These are phyloP conservation scores for Elasticomyces elasticus DNA, from an alignment of 495 filamentous ascomycete genomes.

Conservation along the genomic window DNA sequence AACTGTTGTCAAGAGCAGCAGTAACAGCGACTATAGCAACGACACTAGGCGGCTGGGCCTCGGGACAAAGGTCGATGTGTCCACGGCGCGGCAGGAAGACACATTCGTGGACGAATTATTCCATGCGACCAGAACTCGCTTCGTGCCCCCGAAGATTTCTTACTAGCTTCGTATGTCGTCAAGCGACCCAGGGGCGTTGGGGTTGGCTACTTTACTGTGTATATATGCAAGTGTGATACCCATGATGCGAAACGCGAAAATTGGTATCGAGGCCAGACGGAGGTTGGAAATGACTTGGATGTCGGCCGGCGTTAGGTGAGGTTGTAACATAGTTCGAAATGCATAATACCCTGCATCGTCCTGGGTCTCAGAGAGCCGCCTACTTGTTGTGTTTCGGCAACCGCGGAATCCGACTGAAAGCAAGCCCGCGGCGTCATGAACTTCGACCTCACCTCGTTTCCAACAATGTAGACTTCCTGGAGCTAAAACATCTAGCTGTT, in stretches of 20 bases:
- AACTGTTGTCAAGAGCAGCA: conserved; percentile 19
- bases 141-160: conserved; percentile 9
- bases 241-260: too few relatives aligned
- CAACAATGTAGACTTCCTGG: too few relatives aligned
- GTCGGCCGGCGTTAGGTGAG: neutral
- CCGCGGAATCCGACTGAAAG: too few relatives aligned
- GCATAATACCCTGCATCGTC: too few relatives aligned
- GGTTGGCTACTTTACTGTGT: neutral
- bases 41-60: conserved; percentile 10
- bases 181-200: too few relatives aligned
- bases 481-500: too few relatives aligned
- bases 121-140: conserved; percentile 20
- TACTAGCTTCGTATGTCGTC: neutral
- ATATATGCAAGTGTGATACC: neutral
- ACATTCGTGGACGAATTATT: conserved; percentile 32
- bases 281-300: neutral
- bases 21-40: conserved; percentile 17
- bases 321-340: neutral
- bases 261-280: too few relatives aligned
- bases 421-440: too few relatives aligned
- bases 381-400: too few relatives aligned
- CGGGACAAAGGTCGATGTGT: conserved; percentile 22
- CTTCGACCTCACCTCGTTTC: too few relatives aligned
- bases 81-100: conserved; percentile 23
- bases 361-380: too few relatives aligned